Percentiles rank a stretch among this genome's conserved stretches.
These are phyloP conservation scores for Xylariaceae sp. DNA, from an alignment of 2,329 filamentous ascomycete genomes.

Conservation along the genomic window DNA sequence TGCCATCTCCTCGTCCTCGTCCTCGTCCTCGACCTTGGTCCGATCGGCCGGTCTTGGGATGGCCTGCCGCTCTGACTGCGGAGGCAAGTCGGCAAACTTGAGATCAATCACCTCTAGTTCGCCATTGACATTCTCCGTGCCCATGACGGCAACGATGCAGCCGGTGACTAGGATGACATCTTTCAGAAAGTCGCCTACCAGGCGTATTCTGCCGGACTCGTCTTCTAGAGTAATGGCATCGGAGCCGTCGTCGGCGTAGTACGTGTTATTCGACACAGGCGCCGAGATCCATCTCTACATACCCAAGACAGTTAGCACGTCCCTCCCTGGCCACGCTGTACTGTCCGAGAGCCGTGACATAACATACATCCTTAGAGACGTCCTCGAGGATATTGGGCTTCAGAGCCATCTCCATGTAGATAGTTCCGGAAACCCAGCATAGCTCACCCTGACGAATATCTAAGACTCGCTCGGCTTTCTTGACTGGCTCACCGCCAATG, in stretches of 20 bases:
- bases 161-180: constrained; percentile 78
- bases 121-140: constrained; percentile 86
- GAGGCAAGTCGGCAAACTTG: constrained; percentile 78
- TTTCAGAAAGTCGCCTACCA: constrained; percentile 66
- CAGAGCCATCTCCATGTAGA: constrained; percentile 95
- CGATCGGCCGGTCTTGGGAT: constrained; percentile 44
- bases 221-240: constrained; percentile 87
- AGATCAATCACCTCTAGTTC: constrained; percentile 90
- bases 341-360: neutral
- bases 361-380: constrained; percentile 77
- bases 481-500: constrained; percentile 70
- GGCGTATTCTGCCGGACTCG: constrained; percentile 79
- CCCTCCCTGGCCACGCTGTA: neutral
- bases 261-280: constrained; percentile 70
- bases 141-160: constrained; percentile 89
- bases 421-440: constrained; percentile 90
- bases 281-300: constrained; percentile 79
- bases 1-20: constrained; percentile 54
- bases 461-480: constrained; percentile 77
- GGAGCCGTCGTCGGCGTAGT: constrained; percentile 55
- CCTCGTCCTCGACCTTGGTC: constrained; percentile 18
- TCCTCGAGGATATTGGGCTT: constrained; percentile 97
- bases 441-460: constrained; percentile 93
- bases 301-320: constrained; percentile 2
- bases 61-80: constrained; percentile 76